These are phyloP conservation scores for Flaveria robusta DNA, from an alignment of 129 eudicot genomes.

Conservation along the genomic window DNA sequence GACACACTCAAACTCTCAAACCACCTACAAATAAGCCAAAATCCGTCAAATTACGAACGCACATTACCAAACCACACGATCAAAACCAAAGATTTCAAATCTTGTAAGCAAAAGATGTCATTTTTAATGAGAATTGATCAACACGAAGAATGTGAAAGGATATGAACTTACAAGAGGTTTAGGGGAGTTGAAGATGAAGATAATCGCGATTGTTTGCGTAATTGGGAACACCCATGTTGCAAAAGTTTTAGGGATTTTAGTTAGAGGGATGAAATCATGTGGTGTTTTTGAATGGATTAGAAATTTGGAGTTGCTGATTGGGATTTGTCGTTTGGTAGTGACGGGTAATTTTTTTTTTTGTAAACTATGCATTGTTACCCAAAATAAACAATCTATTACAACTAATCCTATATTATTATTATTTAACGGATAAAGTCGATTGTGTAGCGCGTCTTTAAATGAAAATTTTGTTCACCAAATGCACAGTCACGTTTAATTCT, in stretches of 20 bases:
- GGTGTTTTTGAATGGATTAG: slow-evolving; percentile 15
- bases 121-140: slow-evolving; percentile 24
- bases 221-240: slow-evolving; percentile 11
- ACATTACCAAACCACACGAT: neutral
- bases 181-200: slow-evolving; percentile 16
- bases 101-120: neutral
- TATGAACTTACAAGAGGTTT: slow-evolving; percentile 25
- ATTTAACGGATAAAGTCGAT: too few species aligned
- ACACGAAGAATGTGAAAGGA: slow-evolving; percentile 9
- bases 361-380: neutral
- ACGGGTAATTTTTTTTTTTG: slow-evolving; percentile 29
- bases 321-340: slow-evolving; percentile 32
- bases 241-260: slow-evolving; percentile 34
- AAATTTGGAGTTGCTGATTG: slow-evolving; percentile 32
- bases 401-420: too few species aligned
- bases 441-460: too few species aligned
- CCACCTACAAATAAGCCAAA: slow-evolving; percentile 30
- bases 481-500: too few species aligned
- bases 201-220: slow-evolving; percentile 19
- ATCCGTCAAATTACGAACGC: neutral
- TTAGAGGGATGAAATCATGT: slow-evolving; percentile 27
- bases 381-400: neutral
- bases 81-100: slow-evolving; percentile 4
- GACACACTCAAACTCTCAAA: slow-evolving; percentile 29
- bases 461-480: too few species aligned